Conservation (phyloP, 108 stramenopile species). For the Cyclostephanos tholiformis region DNA sequence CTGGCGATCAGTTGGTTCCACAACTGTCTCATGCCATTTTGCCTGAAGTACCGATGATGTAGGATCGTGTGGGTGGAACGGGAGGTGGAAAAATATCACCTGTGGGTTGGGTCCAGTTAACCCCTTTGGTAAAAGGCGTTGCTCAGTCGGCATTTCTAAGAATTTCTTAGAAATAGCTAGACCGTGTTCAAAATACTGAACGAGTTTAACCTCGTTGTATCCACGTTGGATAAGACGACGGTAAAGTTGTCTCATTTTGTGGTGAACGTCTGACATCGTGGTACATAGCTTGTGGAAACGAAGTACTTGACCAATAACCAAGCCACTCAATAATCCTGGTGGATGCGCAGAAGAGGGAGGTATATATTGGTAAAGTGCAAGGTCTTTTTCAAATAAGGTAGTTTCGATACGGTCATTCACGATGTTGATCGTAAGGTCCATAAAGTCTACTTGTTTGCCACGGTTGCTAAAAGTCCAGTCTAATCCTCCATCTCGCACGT, state of each 20-base stretch:
- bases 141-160: neutral
- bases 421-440: conserved; percentile 34
- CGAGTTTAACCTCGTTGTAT: neutral
- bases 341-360: too few relatives aligned
- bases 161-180: neutral
- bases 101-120: neutral
- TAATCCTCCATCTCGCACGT: conserved; percentile 23
- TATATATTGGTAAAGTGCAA: conserved; percentile 20
- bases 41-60: neutral
- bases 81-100: neutral
- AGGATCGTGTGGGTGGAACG: conserved; percentile 13
- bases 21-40: neutral
- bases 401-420: neutral
- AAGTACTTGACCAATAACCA: conserved; percentile 21
- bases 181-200: conserved; percentile 17
- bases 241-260: conserved; percentile 15
- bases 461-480: conserved; percentile 14
- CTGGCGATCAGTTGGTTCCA: neutral
- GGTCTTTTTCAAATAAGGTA: conserved; percentile 22
- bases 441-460: conserved; percentile 15
- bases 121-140: neutral
- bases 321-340: neutral
- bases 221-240: conserved; percentile 19
- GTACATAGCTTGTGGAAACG: conserved; percentile 29
- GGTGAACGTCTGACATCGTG: neutral